phyloP scores from a whole-genome alignment of 2,329 filamentous ascomycete genomes.

The Pseudogymnoascus sp. region DNA sequence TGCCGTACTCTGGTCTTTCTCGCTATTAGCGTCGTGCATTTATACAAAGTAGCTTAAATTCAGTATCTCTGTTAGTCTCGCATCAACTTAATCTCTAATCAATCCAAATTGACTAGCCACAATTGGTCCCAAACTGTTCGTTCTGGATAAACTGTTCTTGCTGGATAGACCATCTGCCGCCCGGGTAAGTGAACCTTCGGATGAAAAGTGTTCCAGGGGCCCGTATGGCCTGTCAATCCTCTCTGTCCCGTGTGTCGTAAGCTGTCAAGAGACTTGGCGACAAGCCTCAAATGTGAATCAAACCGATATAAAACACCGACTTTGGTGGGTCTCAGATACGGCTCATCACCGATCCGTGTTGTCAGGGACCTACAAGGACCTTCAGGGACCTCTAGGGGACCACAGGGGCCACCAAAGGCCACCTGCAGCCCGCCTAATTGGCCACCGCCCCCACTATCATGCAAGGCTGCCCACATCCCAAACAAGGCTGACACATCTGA shows the following conservation, averaged over 20 bases:
- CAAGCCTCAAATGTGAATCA: constrained; percentile 2
- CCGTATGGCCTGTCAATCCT: not conserved
- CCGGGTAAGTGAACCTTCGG: not conserved
- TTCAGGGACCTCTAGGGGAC: constrained; percentile 3
- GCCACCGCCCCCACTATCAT: not conserved
- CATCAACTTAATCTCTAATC: constrained; percentile 4
- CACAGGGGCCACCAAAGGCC: not conserved
- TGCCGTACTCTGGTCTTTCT: constrained; percentile 6
- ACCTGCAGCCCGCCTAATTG: constrained; percentile 1
- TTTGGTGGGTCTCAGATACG: not conserved
- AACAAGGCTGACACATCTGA: not conserved
- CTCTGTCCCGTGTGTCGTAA: not conserved
- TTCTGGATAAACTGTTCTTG: not conserved
- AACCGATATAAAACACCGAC: constrained; percentile 2
- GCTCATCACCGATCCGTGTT: not conserved
- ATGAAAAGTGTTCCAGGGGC: not conserved
- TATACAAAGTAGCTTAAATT: constrained; percentile 8
- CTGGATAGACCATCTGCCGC: not conserved
- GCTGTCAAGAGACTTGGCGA: constrained; percentile 3
- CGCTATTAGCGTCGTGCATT: constrained; percentile 6
- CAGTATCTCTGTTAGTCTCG: constrained; percentile 8
- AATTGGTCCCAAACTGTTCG: not conserved
- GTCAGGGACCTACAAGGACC: not conserved
- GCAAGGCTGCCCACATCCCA: not conserved
- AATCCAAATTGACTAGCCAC: constrained; percentile 2